A percentile compares a stretch with the other conserved stretches of the same genome.
phyloP scores from a whole-genome alignment of 2,329 filamentous ascomycete species.

The Curvularia eragrostidis region DNA sequence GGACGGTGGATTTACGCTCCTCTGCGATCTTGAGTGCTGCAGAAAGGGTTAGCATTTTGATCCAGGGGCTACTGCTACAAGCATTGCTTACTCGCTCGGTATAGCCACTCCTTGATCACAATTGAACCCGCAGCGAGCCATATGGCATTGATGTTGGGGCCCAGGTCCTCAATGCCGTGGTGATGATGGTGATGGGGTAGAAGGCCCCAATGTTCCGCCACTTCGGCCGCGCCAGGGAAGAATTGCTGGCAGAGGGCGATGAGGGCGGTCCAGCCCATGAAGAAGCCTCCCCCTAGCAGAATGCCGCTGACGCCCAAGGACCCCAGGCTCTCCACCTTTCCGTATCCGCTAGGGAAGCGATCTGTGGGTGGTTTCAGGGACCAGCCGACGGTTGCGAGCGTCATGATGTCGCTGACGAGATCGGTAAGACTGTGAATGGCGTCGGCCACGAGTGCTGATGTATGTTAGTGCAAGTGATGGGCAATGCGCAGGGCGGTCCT shows the following conservation, averaged over 20 bases:
- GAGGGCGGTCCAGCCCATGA: constrained; percentile 78
- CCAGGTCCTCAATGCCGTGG: constrained; percentile 62
- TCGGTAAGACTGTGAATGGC: constrained; percentile 96
- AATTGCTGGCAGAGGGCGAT: constrained; percentile 63
- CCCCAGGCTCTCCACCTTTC: constrained; percentile 96
- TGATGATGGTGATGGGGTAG: constrained; percentile 71
- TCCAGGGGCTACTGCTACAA: not conserved
- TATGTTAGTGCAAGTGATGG: constrained; percentile 26
- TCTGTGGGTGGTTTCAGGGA: constrained; percentile 84
- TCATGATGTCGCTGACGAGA: constrained; percentile 92
- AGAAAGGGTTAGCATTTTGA: constrained; percentile 31
- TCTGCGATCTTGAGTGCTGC: constrained; percentile 92
- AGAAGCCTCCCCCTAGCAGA: constrained; percentile 84
- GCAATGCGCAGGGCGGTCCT: constrained; percentile 11
- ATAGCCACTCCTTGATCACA: constrained; percentile 93
- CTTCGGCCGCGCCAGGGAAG: constrained; percentile 55
- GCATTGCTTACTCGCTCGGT: constrained; percentile 76
- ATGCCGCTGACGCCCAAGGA: constrained; percentile 92
- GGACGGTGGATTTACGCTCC: constrained; percentile 92
- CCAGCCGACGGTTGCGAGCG: constrained; percentile 91
- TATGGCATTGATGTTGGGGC: constrained; percentile 89
- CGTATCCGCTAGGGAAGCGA: constrained; percentile 88
- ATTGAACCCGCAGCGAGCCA: constrained; percentile 94
- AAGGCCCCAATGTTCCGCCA: constrained; percentile 53
- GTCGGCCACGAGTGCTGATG: constrained; percentile 79